Base-by-base conservation (phyloP, 116 monocot genomes). In the Trichopus zeylanicus region DNA sequence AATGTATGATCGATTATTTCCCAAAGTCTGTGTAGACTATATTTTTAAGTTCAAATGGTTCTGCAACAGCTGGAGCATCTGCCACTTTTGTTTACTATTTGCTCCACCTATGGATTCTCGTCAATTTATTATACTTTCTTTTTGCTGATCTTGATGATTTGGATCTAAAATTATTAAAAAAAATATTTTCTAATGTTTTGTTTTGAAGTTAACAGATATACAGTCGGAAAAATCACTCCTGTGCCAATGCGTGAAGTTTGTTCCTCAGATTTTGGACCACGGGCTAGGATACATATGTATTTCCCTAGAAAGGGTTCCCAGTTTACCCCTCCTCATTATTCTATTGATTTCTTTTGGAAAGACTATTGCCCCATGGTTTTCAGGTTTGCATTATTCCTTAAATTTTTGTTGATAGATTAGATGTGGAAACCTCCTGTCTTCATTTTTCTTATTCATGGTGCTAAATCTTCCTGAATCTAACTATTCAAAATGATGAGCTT, bases 361-460 rank as follows among this genome's bases (percentile, higher is more conserved):
- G 95, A 95, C 53, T 95, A 95, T 55, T 90, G 90, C 53, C 95
- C 90, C 26, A 90, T 95, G 78, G 95, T 90, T 38, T 95, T 95
- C 61, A 83, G 95, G 95, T 78, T 73, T 12, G 42, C 49, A 33
- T 61, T 67, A 46, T 12, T 37, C 1, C 5, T 53, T 66, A 20
- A 29, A n/a, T 8, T 33, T 5, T 4, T 33, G 8, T 33, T 33
- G 32, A 8, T 33, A 33, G 8, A 33, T 33, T 33, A 8, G 32
- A 22, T 59, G 24, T 32, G 39, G 30, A 32, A 56, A 72, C 61
- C 20, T 35, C 6, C n/a, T n/a, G n/a, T n/a, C n/a, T n/a, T n/a
- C n/a, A n/a, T n/a, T n/a, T n/a, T n/a, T n/a, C n/a, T n/a, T n/a
- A n/a, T n/a, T n/a, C n/a, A n/a, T n/a, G n/a, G n/a, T n/a, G n/a